phyloP scores from a whole-genome alignment of 305 asterid species.

The Solanum hybrid region DNA sequence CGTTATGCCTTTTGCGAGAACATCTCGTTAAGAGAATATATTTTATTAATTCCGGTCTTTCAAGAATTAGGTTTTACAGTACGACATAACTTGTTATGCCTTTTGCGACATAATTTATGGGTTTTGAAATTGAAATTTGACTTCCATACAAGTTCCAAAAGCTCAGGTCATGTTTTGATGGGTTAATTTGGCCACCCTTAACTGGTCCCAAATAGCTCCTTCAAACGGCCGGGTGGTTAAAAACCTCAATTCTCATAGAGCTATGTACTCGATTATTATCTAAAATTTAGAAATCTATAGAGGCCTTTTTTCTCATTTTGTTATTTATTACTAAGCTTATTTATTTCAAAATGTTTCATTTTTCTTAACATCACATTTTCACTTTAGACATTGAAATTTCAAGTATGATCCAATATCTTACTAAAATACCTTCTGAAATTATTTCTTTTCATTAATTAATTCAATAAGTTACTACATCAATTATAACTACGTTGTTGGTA shows the following conservation, averaged over 20 bases:
- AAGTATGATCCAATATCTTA: neutral
- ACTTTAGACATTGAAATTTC: neutral
- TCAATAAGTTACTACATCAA: neutral
- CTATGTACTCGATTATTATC: neutral
- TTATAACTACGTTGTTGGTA: neutral
- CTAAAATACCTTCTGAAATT: neutral
- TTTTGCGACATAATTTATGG: neutral
- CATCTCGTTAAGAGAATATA: no score
- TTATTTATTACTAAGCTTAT: no score
- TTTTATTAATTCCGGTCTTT: no score
- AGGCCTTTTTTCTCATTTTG: neutral
- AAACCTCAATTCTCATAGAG: neutral
- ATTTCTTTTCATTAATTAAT: neutral
- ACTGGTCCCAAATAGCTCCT: neutral
- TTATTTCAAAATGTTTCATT: neutral
- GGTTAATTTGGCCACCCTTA: neutral
- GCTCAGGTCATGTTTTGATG: neutral
- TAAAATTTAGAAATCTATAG: neutral
- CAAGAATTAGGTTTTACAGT: no score
- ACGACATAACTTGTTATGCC: neutral
- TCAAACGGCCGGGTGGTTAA: neutral
- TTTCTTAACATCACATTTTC: neutral
- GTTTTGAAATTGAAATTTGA: neutral
- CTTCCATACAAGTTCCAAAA: neutral
- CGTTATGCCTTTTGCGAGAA: no score